These are phyloP conservation scores for Alternaria metachromatica DNA, from an alignment of 2,329 filamentous ascomycete species.

Conservation along the genomic window DNA sequence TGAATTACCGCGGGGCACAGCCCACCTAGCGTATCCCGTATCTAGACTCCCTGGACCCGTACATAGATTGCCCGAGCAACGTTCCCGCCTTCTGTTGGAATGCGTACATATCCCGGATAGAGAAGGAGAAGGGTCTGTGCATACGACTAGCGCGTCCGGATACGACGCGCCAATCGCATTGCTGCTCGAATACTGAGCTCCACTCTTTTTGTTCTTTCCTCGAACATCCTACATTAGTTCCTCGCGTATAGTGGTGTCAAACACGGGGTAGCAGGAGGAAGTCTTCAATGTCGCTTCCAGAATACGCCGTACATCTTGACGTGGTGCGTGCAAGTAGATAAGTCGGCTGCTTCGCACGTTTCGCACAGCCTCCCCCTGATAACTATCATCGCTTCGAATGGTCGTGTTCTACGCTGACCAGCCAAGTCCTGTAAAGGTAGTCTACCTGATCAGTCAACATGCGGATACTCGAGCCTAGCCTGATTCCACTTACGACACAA, in stretches of 20 bases:
- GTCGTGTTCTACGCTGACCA: not conserved
- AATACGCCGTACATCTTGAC: not conserved
- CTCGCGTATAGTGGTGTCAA: not conserved
- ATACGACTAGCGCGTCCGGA: constrained; percentile 3
- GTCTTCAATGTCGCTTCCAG: not conserved
- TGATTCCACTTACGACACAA: not conserved
- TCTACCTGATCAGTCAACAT: not conserved
- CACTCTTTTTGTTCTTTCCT: not conserved
- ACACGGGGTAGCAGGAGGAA: not conserved
- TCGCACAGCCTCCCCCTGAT: not conserved
- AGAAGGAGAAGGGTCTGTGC: not conserved
- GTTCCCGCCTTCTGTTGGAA: not conserved
- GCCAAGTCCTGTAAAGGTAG: not conserved
- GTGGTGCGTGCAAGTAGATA: not conserved
- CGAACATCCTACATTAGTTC: not conserved
- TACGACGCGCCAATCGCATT: constrained; percentile 12
- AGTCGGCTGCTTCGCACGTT: not conserved
- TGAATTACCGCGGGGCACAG: not conserved
- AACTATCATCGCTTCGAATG: not conserved
- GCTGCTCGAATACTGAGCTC: not conserved
- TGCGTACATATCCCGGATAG: not conserved
- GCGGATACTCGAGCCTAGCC: not conserved
- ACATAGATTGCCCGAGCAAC: not conserved
- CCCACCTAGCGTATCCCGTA: constrained; percentile 1
- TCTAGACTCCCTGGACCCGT: not conserved